Conservation (phyloP, 192 early-diverging fungal species). For the Umbelopsis sp. region DNA sequence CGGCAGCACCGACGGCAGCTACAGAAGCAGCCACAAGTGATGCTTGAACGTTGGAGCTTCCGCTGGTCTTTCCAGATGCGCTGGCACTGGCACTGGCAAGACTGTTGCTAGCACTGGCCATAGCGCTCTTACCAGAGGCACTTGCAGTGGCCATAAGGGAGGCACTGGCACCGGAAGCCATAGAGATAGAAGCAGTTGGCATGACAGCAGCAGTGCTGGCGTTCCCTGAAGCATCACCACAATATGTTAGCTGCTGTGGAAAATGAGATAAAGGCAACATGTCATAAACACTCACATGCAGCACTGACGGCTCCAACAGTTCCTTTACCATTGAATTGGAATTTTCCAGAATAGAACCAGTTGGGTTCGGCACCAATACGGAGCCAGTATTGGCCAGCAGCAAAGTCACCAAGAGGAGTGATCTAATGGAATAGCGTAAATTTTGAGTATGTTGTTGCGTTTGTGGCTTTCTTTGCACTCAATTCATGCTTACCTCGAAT, state of each 20-base stretch:
- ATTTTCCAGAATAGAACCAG: slow-evolving; percentile 40
- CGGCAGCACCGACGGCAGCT: slow-evolving; percentile 25
- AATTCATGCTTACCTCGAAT: slow-evolving; percentile 24
- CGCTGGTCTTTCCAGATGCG: slow-evolving; percentile 1
- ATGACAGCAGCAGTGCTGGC: slow-evolving; percentile 10
- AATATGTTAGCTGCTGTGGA: background rate
- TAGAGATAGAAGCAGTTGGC: slow-evolving; percentile 17
- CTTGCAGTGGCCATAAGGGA: background rate
- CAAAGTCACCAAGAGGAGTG: slow-evolving; percentile 34
- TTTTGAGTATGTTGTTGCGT: background rate
- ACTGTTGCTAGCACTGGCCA: background rate
- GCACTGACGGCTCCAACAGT: slow-evolving; percentile 22
- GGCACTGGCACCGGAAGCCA: background rate
- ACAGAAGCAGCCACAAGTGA: slow-evolving; percentile 8
- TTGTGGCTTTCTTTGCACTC: background rate
- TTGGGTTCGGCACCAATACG: slow-evolving; percentile 31
- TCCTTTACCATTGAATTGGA: slow-evolving; percentile 36
- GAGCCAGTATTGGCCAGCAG: slow-evolving; percentile 31
- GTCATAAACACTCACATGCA: slow-evolving; percentile 22
- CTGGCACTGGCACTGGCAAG: slow-evolving; percentile 17
- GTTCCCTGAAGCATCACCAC: background rate
- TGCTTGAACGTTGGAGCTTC: background rate
- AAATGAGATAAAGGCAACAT: background rate
- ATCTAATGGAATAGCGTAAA: background rate
- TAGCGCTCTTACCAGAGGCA: slow-evolving; percentile 4